These are phyloP conservation scores for Triangularia verruculosa DNA, from an alignment of 2,329 filamentous ascomycete genomes.

Conservation along the genomic window DNA sequence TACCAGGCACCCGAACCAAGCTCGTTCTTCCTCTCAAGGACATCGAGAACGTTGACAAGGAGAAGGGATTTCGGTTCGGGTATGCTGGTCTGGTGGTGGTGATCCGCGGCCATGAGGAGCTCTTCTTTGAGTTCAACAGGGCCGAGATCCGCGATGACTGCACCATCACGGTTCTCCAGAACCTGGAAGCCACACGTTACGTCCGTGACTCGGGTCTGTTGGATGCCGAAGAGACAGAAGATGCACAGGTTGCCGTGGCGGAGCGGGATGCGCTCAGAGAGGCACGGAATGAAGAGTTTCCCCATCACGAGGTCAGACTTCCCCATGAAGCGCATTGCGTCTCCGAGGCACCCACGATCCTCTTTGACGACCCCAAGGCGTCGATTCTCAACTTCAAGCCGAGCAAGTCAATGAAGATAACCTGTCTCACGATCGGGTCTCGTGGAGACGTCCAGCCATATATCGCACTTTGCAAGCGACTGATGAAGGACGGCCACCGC, in stretches of 20 bases:
- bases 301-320: slow-evolving; percentile 49
- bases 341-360: slow-evolving; percentile 66
- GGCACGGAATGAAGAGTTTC: slow-evolving; percentile 58
- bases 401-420: slow-evolving; percentile 72
- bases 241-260: slow-evolving; percentile 70
- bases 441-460: slow-evolving; percentile 96
- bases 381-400: slow-evolving; percentile 93
- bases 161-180: slow-evolving; percentile 73
- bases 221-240: slow-evolving; percentile 64
- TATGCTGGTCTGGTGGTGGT: slow-evolving; percentile 91
- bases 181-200: slow-evolving; percentile 68
- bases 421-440: slow-evolving; percentile 93
- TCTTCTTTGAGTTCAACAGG: slow-evolving; percentile 90
- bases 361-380: slow-evolving; percentile 85
- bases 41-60: slow-evolving; percentile 89
- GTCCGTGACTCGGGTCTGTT: slow-evolving; percentile 68
- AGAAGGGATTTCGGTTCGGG: slow-evolving; percentile 89
- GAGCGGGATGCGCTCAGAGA: slow-evolving; percentile 79
- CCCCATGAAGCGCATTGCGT: slow-evolving; percentile 45
- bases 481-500: slow-evolving; percentile 82
- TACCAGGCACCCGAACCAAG: slow-evolving; percentile 88
- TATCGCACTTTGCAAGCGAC: slow-evolving; percentile 89
- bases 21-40: slow-evolving; percentile 87
- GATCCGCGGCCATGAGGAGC: slow-evolving; percentile 88
- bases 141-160: slow-evolving; percentile 84